Evolutionary conservation across 2,329 filamentous ascomycete species (phyloP), one percentile per base, ranked within the genome.

Genomic region (Claviceps spartinae): DNA sequence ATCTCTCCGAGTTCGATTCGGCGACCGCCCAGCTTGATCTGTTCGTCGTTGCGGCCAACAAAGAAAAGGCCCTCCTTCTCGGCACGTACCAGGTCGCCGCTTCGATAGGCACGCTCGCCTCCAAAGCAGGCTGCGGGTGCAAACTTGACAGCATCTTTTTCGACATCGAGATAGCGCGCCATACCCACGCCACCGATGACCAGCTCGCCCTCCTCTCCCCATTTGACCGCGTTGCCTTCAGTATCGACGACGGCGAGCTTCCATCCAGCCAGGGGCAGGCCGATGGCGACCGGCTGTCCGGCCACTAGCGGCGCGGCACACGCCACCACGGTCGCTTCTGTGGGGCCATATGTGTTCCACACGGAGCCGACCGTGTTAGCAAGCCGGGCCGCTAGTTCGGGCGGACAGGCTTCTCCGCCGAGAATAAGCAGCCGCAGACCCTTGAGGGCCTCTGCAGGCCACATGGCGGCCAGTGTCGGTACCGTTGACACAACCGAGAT

Each of bases 151-250:
- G 38, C 54, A 49, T 59, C 58, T 47, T 57, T 57, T 5, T 56
- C 53, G 2, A 37, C 36, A 38, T 59, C 58, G 2, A 59, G 54
- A n/a, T 59, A 59, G 5, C 56, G 58, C 7, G 56, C 58, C 53
- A 58, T 57, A 20, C 58, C 58, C 13, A 58, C 55, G 8, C 58
- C 58, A n/a, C 58, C 58, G 43, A 59, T 59, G 24, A 59, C 52
- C 40, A 59, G 51, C 58, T 59, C 58, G 5, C 58, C 58, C 41
- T 57, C 55, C 38, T 59, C 52, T 16, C 58, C 58, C 58, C 68
- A 60, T 24, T 68, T 65, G 13, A 74, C 62, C n/a, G 70, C 66
- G 50, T 73, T 67, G 2, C 71, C 71, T 51, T 73, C 67, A 9
- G 62, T 59, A 36, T 67, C 72, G 56, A 58, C 56, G 14, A 59